Base-by-base conservation (phyloP, 257 asterid species). In the Fraxinus americana region DNA sequence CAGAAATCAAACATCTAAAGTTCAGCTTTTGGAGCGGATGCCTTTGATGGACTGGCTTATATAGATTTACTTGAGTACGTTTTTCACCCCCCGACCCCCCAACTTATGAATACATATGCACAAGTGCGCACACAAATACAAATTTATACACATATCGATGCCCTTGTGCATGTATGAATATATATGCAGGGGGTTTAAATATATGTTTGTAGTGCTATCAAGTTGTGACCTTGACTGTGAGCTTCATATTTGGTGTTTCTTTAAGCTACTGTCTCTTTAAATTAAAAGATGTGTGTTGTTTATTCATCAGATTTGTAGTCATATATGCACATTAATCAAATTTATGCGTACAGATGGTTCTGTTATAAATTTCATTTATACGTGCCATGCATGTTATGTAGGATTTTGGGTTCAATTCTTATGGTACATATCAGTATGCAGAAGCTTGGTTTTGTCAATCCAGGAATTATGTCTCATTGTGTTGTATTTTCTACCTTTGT, bases 41-140 rank as follows among this genome's bases (percentile, higher is more conserved):
- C 25, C 65, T 4, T 77, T 80, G 82, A 61, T 80, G 80, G 84
- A 83, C 19, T 75, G 78, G 5, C 79, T 83, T 61, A 6, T 52
- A 25, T 83, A 30, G 81, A 32, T 19, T 54, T 35, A 23, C 2
- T 65, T 14, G 63, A 54, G 77, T 73, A 52, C 3, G 67, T 12
- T 5, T 2, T 7, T 35, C 29, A 32, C 12, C 73, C 21, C 8
- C 45, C 25, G 1, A 0, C 72, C 16, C 72, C 13, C 11, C 27
- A 2, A 7, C 27, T 4, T 4, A 54, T 17, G 63, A 17, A 19
- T n/a, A 5, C 65, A 19, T 2, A 10, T 1, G 61, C 17, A 45
- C 5, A 54, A 54, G 25, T 11, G 2, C 27, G 2, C 27, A 17
- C 65, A 54, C 11, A 54, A n/a, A 54, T 7, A 54, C 65, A 54